Evolutionary conservation across 805 yeast genomes (phyloP).

Genomic region (Lipomyces kockii): DNA sequence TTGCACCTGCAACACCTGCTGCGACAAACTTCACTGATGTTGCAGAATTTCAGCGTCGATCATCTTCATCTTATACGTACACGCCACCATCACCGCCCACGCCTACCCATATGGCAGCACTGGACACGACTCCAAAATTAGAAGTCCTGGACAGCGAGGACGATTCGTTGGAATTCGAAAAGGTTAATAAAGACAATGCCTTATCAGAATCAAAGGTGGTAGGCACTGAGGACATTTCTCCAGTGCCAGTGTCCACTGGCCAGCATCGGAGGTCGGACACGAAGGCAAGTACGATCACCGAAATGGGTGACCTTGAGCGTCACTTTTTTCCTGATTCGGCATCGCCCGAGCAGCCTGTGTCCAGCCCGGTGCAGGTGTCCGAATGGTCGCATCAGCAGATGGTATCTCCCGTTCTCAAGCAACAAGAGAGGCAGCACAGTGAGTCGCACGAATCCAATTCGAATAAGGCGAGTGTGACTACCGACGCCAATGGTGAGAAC

Average conservation of each 20-base stretch:
- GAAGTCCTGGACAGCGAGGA: neutral
- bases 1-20: neutral
- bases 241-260: neutral
- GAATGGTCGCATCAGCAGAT: slow-evolving; percentile 36
- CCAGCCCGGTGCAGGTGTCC: slow-evolving; percentile 12
- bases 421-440: neutral
- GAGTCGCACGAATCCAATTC: neutral
- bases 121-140: neutral
- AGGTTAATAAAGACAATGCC: neutral
- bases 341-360: slow-evolving; percentile 3
- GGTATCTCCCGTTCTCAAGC: slow-evolving; percentile 18
- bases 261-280: neutral
- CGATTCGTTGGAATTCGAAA: neutral
- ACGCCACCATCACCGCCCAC: neutral
- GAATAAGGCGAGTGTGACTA: neutral
- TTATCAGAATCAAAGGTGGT: neutral
- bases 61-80: neutral
- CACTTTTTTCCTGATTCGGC: slow-evolving; percentile 29
- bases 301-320: slow-evolving; percentile 27
- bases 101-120: neutral
- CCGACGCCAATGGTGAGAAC: neutral
- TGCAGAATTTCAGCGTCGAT: neutral
- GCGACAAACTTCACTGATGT: neutral
- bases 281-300: neutral
- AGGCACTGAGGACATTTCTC: neutral